Base-by-base conservation (phyloP, 2,329 filamentous ascomycete genomes). In the Sarocladium oryzae region DNA sequence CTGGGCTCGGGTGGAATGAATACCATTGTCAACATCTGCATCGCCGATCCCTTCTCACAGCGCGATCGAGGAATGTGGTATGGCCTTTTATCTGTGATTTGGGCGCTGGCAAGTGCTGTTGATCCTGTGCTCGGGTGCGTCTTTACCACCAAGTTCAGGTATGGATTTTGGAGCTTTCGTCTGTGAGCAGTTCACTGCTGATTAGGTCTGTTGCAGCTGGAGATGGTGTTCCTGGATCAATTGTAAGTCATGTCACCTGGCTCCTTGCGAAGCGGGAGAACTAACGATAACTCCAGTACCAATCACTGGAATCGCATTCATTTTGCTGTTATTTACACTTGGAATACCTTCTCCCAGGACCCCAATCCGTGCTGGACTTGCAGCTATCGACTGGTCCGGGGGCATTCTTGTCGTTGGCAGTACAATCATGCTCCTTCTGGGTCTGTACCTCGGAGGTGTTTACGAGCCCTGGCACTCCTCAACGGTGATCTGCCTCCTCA, bases 361-460 rank as follows among this genome's bases (percentile, higher is more conserved):
- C 1, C 78, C 82, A 0, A 64, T 88, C 2, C 66, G 70, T 53
- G 69, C 79, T 35, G 85, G 85, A 0, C 66, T 88, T 8, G 79
- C 78, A 54, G 80, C 80, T 0, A 71, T 82, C 20, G 78, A 82
- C 59, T 82, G 78, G 77, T 54, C 70, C 5, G 87, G 86, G 1
- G 81, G 78, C 1, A 51, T 85, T 10, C 70, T 78, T 2, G 77
- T 89, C 54, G 72, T 88, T 6, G 80, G 79, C 23, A 81, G 77
- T 4, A 82, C 81, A 0, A 65, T 88, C 43, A 87, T 89, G 82
- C 67, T 89, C 16, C 73, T 89, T 2, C 74, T 88, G 13, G 85
- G 83, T 2, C 74, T 90, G 20, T 81, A 88, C 56, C 82, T 85
- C 50, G 86, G 86, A 11, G 86, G 85, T 16, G 75, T 81, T 20